phyloP scores from a whole-genome alignment of 768 basidiomycete species.

The Boletus speciosus region DNA sequence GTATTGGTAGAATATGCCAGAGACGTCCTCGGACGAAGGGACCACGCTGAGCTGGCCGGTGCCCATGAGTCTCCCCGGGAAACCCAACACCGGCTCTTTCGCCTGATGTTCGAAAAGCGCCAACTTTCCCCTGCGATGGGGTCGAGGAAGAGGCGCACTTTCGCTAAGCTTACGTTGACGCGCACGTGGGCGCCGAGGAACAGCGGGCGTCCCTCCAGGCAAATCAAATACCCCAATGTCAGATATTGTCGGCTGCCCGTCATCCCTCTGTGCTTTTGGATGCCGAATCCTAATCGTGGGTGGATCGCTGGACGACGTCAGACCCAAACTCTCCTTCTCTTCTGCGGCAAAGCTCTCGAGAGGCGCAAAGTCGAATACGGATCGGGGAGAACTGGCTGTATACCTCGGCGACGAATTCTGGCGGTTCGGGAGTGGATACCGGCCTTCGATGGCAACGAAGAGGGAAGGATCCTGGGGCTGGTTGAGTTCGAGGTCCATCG shows the following conservation, averaged over 20 bases:
- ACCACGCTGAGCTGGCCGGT: conserved; percentile 35
- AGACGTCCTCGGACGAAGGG: conserved; percentile 41
- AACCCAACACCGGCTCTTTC: conserved; percentile 46
- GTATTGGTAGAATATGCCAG: conserved; percentile 16
- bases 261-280: conserved; percentile 10
- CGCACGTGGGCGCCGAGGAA: conserved; percentile 29
- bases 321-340: conserved; percentile 65
- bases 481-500: conserved; percentile 36
- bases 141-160: conserved; percentile 66
- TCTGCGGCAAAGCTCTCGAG: conserved; percentile 76
- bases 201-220: conserved; percentile 6
- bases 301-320: conserved; percentile 42
- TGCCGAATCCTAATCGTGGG: conserved; percentile 13
- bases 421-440: conserved; percentile 25
- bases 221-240: conserved; percentile 8
- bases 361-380: conserved; percentile 64
- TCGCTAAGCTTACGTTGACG: conserved; percentile 88
- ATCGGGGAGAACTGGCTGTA: conserved; percentile 54
- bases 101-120: conserved; percentile 77
- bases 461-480: conserved; percentile 50
- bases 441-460: conserved; percentile 29
- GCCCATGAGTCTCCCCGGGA: conserved; percentile 37
- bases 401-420: conserved; percentile 51
- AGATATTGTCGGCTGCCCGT: neutral
- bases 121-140: conserved; percentile 74